These are phyloP conservation scores for Penicillium samsonianum DNA, from an alignment of 495 filamentous ascomycete genomes.

Conservation along the genomic window DNA sequence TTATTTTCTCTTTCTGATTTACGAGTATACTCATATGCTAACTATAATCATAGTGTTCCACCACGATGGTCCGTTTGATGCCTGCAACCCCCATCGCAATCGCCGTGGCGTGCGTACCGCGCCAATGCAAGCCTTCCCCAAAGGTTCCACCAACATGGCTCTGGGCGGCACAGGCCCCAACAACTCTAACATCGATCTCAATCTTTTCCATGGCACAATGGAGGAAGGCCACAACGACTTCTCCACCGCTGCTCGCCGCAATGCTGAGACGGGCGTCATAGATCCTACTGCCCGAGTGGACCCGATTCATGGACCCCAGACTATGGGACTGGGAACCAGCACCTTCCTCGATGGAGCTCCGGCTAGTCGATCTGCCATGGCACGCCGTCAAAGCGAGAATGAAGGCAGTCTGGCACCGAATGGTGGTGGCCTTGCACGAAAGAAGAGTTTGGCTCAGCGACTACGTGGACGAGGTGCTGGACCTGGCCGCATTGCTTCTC, in stretches of 20 bases:
- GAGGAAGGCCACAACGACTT: conserved; percentile 88
- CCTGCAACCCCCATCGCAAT: conserved; percentile 94
- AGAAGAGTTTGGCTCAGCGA: conserved; percentile 90
- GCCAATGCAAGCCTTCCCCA: conserved; percentile 96
- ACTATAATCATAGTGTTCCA: conserved; percentile 74
- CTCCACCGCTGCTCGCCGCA: conserved; percentile 40
- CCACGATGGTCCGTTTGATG: conserved; percentile 97
- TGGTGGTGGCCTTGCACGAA: conserved; percentile 78
- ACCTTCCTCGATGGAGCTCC: conserved; percentile 96
- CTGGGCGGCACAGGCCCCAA: conserved; percentile 85
- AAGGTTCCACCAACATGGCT: conserved; percentile 86
- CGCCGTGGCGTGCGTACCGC: conserved; percentile 78
- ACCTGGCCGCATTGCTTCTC: conserved; percentile 51
- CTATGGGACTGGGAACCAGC: conserved; percentile 83
- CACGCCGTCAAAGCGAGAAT: conserved; percentile 69
- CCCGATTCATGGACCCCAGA: conserved; percentile 80
- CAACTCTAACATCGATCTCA: conserved; percentile 78
- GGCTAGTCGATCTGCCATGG: conserved; percentile 79
- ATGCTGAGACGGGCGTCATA: conserved; percentile 46
- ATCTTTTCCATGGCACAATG: conserved; percentile 76
- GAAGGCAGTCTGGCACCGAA: conserved; percentile 44
- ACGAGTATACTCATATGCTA: conserved; percentile 5
- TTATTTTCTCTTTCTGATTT: not conserved
- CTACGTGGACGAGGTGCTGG: conserved; percentile 60
- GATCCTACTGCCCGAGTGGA: conserved; percentile 62